Percentiles rank a stretch among this genome's conserved stretches.
phyloP scores from a whole-genome alignment of 2,329 filamentous ascomycete genomes.

The Exophiala sp. region DNA sequence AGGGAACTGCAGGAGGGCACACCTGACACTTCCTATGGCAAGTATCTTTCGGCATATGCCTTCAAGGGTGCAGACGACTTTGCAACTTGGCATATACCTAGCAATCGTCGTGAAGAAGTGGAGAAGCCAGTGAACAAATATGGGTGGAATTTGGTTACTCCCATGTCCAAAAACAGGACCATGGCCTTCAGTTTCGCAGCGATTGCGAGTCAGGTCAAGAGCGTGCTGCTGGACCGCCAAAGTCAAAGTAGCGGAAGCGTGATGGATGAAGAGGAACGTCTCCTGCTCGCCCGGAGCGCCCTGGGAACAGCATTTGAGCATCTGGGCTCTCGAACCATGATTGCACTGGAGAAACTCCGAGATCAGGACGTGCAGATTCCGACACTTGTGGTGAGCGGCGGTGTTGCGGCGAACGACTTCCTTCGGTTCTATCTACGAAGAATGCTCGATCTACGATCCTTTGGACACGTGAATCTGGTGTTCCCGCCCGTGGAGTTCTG shows the following conservation, averaged over 20 bases:
- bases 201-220: slow-evolving; percentile 59
- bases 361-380: slow-evolving; percentile 36
- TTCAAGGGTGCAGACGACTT: slow-evolving; percentile 50
- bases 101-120: slow-evolving; percentile 55
- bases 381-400: slow-evolving; percentile 77
- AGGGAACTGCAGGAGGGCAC: slow-evolving; percentile 47
- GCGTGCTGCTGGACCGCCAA: slow-evolving; percentile 32
- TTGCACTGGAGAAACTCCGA: slow-evolving; percentile 53
- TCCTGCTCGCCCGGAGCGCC: slow-evolving; percentile 61
- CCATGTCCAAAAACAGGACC: slow-evolving; percentile 54
- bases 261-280: slow-evolving; percentile 53
- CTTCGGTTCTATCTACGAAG: slow-evolving; percentile 60
- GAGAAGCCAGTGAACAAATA: slow-evolving; percentile 43
- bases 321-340: slow-evolving; percentile 65
- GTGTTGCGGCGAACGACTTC: slow-evolving; percentile 80
- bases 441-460: slow-evolving; percentile 64
- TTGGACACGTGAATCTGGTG: slow-evolving; percentile 54
- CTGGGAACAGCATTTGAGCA: slow-evolving; percentile 87
- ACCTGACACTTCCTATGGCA: slow-evolving; percentile 70
- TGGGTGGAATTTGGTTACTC: slow-evolving; percentile 65
- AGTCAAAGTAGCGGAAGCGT: slow-evolving; percentile 32
- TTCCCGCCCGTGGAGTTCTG: slow-evolving; percentile 74
- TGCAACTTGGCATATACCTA: slow-evolving; percentile 46
- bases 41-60: slow-evolving; percentile 70
- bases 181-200: slow-evolving; percentile 71